Base-by-base conservation (phyloP, 2,329 filamentous ascomycete species). In the Monosporascus sp. region DNA sequence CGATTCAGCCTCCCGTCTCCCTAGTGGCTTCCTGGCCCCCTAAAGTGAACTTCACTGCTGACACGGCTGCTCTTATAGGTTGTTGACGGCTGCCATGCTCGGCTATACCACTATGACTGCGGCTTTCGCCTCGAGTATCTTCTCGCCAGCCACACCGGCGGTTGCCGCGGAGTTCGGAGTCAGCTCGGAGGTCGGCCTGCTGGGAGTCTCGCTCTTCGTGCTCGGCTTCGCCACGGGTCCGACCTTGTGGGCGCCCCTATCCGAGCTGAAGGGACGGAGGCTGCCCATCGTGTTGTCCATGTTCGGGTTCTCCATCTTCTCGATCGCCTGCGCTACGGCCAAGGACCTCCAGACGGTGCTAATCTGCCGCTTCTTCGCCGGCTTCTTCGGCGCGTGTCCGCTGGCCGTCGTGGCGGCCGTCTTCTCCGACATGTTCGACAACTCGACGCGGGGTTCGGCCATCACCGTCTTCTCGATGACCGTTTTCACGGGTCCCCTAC, bases 121-220 rank as follows among this genome's bases (percentile, higher is more conserved):
- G 0, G 81, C 88, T 5, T 92, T 92, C 64, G 83, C 86, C 0
- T 87, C 84, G n/a, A 86, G 82, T 69, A 84, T 91, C 64, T 91
- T 89, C 72, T 89, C 86, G 1, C 74, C 84, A 24, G 86, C 86
- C 6, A 89, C 84, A 1, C 59, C 61, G 7, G 65, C 74, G 19
- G 76, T 91, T 11, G 79, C 82, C 4, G 52, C 55, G 3, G 69
- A 84, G 60, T 92, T 84, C 61, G 60, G 75, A 55, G 86, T 91
- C 35, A 80, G 79, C 17, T 65, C 68, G 5, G 81, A 87, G 62
- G 82, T 89, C 44, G 81, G 82, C 47, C 66, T 86, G 4, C 72
- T 90, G 11, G 85, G 86, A 20, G 78, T 88, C 0, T 85, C 85
- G 0, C 76, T 89, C 49, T 90, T 85, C 70, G 85, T 89, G n/a